Evolutionary conservation across 768 basidiomycete genomes (phyloP).

Genomic region (Podaxis sp.): DNA sequence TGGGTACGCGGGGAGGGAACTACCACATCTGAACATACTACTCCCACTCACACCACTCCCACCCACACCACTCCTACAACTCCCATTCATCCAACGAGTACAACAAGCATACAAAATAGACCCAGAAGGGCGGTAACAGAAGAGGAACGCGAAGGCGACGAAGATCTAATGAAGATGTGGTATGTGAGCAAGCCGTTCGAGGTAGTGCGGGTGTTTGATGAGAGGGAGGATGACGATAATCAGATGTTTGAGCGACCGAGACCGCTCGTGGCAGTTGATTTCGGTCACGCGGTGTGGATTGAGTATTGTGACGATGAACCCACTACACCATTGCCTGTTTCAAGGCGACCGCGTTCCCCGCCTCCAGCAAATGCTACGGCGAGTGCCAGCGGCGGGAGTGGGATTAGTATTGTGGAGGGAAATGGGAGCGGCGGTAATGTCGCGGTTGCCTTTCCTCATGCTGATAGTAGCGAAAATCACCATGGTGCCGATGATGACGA

Average conservation of each 20-base stretch:
- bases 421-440: background rate
- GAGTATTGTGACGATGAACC: slow-evolving; percentile 47
- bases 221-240: slow-evolving; percentile 38
- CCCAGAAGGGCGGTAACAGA: slow-evolving; percentile 3
- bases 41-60: background rate
- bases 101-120: slow-evolving; percentile 1
- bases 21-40: background rate
- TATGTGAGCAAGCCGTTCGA: slow-evolving; percentile 73
- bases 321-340: no score
- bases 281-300: slow-evolving; percentile 86
- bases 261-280: slow-evolving; percentile 80
- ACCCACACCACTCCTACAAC: no score
- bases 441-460: background rate
- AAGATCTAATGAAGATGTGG: slow-evolving; percentile 67
- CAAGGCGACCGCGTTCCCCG: no score
- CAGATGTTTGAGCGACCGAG: slow-evolving; percentile 48
- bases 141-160: slow-evolving; percentile 29
- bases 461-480: background rate
- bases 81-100: background rate
- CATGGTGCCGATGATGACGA: background rate
- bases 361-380: background rate
- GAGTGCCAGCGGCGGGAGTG: background rate
- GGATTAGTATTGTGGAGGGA: background rate
- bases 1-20: slow-evolving; percentile 24
- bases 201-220: slow-evolving; percentile 64